Percentiles rank a stretch among this genome's conserved stretches.
These are phyloP conservation scores for Fusarium sulawesiense DNA, from an alignment of 2,329 filamentous ascomycete species.

Conservation along the genomic window DNA sequence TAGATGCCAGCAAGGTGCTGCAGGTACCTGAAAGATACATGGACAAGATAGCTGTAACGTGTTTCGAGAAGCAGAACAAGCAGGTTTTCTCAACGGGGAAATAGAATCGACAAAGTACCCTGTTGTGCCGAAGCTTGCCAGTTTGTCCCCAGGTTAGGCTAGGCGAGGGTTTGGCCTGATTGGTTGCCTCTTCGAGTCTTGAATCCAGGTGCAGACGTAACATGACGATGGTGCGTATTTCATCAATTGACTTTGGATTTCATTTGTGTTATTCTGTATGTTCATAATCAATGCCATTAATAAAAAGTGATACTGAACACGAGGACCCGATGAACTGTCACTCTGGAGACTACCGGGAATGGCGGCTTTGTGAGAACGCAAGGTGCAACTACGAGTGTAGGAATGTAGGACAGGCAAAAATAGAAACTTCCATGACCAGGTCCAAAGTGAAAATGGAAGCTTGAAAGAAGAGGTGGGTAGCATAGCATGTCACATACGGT, in stretches of 20 bases:
- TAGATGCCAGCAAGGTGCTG: constrained; percentile 43
- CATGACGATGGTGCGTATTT: constrained; percentile 37
- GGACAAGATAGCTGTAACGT: neutral
- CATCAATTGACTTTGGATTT: neutral
- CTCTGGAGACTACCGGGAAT: constrained; percentile 17
- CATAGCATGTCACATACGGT: constrained; percentile 26
- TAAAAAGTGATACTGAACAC: constrained; percentile 3
- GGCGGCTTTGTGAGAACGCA: constrained; percentile 19
- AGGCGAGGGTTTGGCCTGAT: constrained; percentile 30
- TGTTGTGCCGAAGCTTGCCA: constrained; percentile 44
- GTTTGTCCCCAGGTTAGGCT: constrained; percentile 31
- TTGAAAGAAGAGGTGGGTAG: constrained; percentile 35
- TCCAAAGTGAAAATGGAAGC: constrained; percentile 20
- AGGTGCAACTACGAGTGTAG: neutral
- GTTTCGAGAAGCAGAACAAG: constrained; percentile 8
- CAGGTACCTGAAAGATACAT: constrained; percentile 28
- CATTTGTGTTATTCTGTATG: neutral
- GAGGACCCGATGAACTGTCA: constrained; percentile 13
- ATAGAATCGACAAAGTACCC: constrained; percentile 10
- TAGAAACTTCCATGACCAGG: constrained; percentile 40
- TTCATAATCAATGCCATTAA: neutral
- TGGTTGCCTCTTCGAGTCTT: constrained; percentile 34
- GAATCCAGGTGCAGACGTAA: constrained; percentile 30
- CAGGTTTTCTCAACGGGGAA: constrained; percentile 25
- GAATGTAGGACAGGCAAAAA: constrained; percentile 30